phyloP scores from a whole-genome alignment of 202 grass and related monocot genomes.

The Panicum virgatum region DNA sequence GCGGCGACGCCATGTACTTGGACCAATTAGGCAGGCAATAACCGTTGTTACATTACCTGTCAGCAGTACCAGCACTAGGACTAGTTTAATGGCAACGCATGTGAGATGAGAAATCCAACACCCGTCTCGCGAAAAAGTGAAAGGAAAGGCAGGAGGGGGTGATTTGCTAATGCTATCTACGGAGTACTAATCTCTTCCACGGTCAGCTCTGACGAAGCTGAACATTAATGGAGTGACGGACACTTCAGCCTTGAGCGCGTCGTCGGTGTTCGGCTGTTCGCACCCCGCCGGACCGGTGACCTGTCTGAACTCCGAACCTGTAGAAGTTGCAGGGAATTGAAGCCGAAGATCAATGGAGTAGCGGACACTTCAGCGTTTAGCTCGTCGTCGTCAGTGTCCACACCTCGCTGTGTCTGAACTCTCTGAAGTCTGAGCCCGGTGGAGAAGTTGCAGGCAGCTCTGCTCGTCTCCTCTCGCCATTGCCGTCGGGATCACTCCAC shows the following conservation, averaged over 20 bases:
- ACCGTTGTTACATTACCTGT: neutral
- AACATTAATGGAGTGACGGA: neutral
- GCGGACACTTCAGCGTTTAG: neutral
- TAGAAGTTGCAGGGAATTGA: neutral
- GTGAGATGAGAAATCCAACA: neutral
- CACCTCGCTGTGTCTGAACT: neutral
- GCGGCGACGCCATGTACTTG: neutral
- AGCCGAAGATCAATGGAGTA: neutral
- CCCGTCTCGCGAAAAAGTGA: neutral
- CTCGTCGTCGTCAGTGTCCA: neutral
- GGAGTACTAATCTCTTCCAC: neutral
- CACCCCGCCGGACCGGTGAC: neutral
- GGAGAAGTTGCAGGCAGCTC: neutral
- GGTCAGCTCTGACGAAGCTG: neutral
- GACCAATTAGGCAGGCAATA: neutral
- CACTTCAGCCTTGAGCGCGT: neutral
- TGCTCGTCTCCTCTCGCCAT: neutral
- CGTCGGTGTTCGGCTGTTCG: neutral
- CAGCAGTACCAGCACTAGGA: neutral
- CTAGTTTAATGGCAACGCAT: too few relatives aligned
- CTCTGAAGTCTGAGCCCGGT: neutral
- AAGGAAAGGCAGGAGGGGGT: too few relatives aligned
- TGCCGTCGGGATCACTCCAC: constrained; percentile 11
- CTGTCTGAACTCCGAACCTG: neutral
- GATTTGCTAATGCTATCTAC: too few relatives aligned